Evolutionary conservation across 331 rosid species (phyloP).

Genomic region (Dryas integrifolia): DNA sequence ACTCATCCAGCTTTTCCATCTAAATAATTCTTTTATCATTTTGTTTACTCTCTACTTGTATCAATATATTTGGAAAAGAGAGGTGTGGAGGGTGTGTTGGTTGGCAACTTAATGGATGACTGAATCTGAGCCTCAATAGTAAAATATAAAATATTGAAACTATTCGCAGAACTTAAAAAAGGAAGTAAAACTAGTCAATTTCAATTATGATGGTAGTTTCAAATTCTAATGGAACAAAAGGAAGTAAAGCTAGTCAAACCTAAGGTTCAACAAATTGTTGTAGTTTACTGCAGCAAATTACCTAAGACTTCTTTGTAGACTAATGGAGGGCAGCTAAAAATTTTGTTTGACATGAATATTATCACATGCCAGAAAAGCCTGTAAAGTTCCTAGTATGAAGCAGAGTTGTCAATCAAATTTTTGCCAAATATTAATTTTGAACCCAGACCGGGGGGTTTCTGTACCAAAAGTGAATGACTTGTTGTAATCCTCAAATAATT

Average conservation of each 20-base stretch:
- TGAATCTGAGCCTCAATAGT: not conserved
- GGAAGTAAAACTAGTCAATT: no score
- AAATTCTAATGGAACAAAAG: not conserved
- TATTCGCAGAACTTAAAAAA: not conserved
- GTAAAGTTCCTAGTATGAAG: not conserved
- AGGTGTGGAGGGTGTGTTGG: not conserved
- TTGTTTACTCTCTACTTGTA: not conserved
- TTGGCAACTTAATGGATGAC: conserved; percentile 3
- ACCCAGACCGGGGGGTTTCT: not conserved
- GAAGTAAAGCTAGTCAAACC: not conserved
- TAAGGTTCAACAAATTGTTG: not conserved
- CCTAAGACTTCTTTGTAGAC: not conserved
- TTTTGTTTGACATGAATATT: not conserved
- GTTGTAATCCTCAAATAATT: not conserved
- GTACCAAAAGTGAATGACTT: conserved; percentile 19
- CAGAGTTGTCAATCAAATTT: not conserved
- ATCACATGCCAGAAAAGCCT: not conserved
- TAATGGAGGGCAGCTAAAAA: not conserved
- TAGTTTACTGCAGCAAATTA: not conserved
- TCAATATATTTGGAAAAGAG: not conserved
- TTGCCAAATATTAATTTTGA: conserved; percentile 2
- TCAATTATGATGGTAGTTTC: not conserved
- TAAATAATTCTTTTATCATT: not conserved
- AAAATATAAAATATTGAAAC: not conserved
- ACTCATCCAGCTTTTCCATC: conserved; percentile 6